These are phyloP conservation scores for Paraphoma chrysanthemicola DNA, from an alignment of 2,329 filamentous ascomycete species.

Conservation along the genomic window DNA sequence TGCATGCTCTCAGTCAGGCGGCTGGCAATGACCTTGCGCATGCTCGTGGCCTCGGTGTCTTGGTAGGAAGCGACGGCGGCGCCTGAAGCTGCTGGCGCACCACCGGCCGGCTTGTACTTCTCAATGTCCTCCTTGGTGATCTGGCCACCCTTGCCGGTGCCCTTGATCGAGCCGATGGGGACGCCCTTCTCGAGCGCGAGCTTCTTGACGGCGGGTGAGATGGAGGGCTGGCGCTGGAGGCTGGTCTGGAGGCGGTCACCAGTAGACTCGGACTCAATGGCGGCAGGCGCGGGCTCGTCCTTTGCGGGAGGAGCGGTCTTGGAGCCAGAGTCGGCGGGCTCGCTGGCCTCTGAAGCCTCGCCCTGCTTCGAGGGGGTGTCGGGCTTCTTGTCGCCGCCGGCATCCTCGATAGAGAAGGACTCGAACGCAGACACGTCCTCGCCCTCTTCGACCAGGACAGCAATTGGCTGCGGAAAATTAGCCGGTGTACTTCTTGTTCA, in stretches of 20 bases:
- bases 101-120: slow-evolving; percentile 71
- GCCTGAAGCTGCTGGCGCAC: slow-evolving; percentile 55
- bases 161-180: slow-evolving; percentile 79
- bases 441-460: slow-evolving; percentile 91
- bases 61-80: slow-evolving; percentile 73
- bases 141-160: slow-evolving; percentile 82
- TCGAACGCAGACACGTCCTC: slow-evolving; percentile 88
- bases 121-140: slow-evolving; percentile 94
- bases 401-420: slow-evolving; percentile 85
- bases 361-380: slow-evolving; percentile 69
- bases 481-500: slow-evolving; percentile 11
- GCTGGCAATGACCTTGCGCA: slow-evolving; percentile 97
- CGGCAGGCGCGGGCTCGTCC: slow-evolving; percentile 60
- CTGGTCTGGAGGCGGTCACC: slow-evolving; percentile 81
- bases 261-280: slow-evolving; percentile 75
- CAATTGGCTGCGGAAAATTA: slow-evolving; percentile 77
- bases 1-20: slow-evolving; percentile 88
- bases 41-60: slow-evolving; percentile 83
- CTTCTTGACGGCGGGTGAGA: slow-evolving; percentile 76
- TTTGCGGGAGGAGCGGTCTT: slow-evolving; percentile 63
- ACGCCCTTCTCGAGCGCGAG: slow-evolving; percentile 87
- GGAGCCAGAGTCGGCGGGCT: slow-evolving; percentile 65
- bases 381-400: slow-evolving; percentile 79
- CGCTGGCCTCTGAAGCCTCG: slow-evolving; percentile 65
- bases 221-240: slow-evolving; percentile 81